Evolutionary conservation across 371 early-diverging fungal genomes (phyloP), one percentile per base, ranked within the genome.

Genomic region (Dinochytrium kinnereticum): DNA sequence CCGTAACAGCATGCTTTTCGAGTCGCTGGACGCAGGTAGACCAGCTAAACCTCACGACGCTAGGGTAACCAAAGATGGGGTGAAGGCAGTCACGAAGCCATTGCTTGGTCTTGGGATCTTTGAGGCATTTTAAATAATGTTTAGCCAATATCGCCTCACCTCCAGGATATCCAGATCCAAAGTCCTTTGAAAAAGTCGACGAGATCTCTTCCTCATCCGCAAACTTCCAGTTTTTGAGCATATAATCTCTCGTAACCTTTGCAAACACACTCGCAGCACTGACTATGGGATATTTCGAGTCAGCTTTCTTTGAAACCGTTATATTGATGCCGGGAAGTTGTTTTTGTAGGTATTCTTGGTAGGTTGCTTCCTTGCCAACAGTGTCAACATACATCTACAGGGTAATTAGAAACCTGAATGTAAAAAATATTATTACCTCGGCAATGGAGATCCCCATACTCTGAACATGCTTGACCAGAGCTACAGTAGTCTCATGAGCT

Each of bases 191-290:
- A 30, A 90, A 44, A 5, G 64, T 51, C 17, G 7, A 26, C n/a
- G 26, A 31, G 19, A 31, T 10, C 61, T 61, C 34, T 36, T 34
- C 77, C 50, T 71, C 67, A 76, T 96, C 97, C 31, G 84, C 83
- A 88, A 95, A 97, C 34, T 79, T 69, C 98, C 98, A 98, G 61
- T 91, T 79, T 50, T 87, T 79, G 31, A 99, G 74, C 13, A 93
- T 85, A 51, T 87, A 87, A 83, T 99, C 99, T 24, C 99, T 88
- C 1, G 92, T 94, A 13, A 98, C 94, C 83, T 99, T 99, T 39
- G 99, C 99, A 76, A 94, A 91, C 53, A 99, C 99, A 89, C 95
- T 95, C 0, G 99, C 99, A 0, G 97, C 99, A 77, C 93, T 92
- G n/a, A 99, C 99, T 64, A 94, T 90, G 1, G 98, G 96, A 81